phyloP scores from a whole-genome alignment of 169 alveolate genomes.

The Besnoitia besnoiti region DNA sequence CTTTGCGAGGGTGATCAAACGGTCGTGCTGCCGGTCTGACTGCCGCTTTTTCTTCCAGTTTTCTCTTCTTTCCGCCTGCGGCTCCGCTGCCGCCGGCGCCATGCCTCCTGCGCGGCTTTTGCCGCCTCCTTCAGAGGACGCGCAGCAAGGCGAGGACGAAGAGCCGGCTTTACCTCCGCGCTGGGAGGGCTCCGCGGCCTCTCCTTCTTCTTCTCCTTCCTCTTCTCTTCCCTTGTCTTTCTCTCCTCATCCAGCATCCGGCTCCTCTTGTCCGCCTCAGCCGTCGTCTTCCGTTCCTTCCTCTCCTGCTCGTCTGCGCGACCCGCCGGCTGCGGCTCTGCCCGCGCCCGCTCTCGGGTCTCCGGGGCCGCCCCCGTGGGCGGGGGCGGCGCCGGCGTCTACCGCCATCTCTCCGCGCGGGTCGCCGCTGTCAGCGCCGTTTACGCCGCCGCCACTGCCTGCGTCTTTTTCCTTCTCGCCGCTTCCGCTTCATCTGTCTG shows the following conservation, averaged over 20 bases:
- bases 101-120: too few relatives aligned
- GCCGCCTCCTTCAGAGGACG: neutral
- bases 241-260: too few relatives aligned
- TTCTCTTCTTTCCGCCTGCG: neutral
- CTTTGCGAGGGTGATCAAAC: neutral
- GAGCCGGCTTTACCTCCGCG: neutral
- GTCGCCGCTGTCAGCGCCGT: neutral
- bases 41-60: neutral
- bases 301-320: neutral
- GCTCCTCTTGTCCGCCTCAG: neutral
- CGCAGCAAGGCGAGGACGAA: neutral
- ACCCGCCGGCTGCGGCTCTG: neutral
- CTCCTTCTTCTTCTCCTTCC: neutral
- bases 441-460: neutral
- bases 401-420: neutral
- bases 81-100: neutral
- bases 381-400: neutral
- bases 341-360: neutral
- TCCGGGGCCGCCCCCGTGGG: neutral
- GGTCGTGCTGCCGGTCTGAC: neutral
- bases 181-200: neutral
- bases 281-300: neutral
- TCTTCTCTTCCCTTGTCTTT: neutral
- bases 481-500: neutral
- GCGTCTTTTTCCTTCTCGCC: neutral